Percentiles rank a stretch among this genome's conserved stretches.
Evolutionary conservation across 2,329 filamentous ascomycete species (phyloP).

Genomic region (Hymenoscyphus fructigenus): DNA sequence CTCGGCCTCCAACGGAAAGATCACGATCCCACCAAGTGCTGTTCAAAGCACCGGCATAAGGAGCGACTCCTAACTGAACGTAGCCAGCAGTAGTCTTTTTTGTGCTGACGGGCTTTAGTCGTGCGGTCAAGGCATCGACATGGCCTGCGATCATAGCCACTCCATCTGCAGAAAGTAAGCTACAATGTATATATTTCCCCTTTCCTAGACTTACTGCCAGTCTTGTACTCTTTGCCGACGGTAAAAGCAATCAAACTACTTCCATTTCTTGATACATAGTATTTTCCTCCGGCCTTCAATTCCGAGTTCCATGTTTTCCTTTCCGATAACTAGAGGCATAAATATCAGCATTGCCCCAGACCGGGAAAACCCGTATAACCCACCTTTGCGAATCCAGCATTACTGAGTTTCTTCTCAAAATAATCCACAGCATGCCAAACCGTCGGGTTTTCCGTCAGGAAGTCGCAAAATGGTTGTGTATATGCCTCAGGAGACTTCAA

Average conservation of each 20-base stretch:
- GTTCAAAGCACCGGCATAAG: slow-evolving; percentile 85
- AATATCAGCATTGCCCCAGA: slow-evolving; percentile 19
- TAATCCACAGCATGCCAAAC: slow-evolving; percentile 86
- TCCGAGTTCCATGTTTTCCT: slow-evolving; percentile 74
- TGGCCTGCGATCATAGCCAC: slow-evolving; percentile 88
- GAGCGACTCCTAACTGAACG: slow-evolving; percentile 84
- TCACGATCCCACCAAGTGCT: slow-evolving; percentile 97
- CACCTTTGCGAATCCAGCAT: slow-evolving; percentile 72
- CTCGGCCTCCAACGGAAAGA: slow-evolving; percentile 83
- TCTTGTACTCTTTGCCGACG: slow-evolving; percentile 75
- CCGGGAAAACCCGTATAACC: not conserved
- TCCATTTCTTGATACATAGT: slow-evolving; percentile 83
- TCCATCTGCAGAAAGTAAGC: slow-evolving; percentile 54
- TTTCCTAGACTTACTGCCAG: slow-evolving; percentile 48
- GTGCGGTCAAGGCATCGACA: slow-evolving; percentile 87
- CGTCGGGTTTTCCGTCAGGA: slow-evolving; percentile 87
- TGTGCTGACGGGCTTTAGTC: slow-evolving; percentile 85
- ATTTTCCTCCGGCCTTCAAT: slow-evolving; percentile 79
- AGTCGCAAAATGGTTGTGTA: slow-evolving; percentile 81
- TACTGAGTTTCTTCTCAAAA: slow-evolving; percentile 70
- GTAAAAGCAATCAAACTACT: slow-evolving; percentile 83
- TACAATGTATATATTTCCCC: not conserved
- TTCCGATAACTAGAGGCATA: slow-evolving; percentile 63
- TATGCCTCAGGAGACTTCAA: slow-evolving; percentile 58
- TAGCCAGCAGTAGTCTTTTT: slow-evolving; percentile 85